These are phyloP conservation scores for Phaeoacremonium minimum DNA, from an alignment of 2,329 filamentous ascomycete genomes.

Conservation along the genomic window DNA sequence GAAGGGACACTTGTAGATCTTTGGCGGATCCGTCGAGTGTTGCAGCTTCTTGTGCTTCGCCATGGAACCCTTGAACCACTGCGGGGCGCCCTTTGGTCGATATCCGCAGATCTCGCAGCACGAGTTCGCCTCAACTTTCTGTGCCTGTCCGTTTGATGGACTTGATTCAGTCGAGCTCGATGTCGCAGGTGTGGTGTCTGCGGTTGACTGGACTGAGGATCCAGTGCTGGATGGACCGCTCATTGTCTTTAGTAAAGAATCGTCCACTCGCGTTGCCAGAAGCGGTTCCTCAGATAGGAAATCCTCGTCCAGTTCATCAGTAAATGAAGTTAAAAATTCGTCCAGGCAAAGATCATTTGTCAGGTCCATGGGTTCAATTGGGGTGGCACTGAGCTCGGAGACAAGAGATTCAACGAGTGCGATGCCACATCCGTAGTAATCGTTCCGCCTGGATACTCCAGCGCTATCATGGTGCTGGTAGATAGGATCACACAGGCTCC, in stretches of 20 bases:
- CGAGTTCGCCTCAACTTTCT: conserved; percentile 33
- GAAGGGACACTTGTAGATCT: conserved; percentile 48
- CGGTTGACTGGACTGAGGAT: background rate
- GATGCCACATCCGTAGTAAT: conserved; percentile 37
- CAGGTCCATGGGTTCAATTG: background rate
- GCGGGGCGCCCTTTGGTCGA: conserved; percentile 50
- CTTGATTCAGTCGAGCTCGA: background rate
- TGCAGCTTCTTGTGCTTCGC: conserved; percentile 53
- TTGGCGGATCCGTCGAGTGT: conserved; percentile 42
- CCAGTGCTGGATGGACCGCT: background rate
- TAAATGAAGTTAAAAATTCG: conserved; percentile 11
- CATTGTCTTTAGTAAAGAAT: no score
- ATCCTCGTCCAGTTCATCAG: background rate
- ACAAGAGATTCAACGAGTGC: conserved; percentile 35
- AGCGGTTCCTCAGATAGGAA: background rate
- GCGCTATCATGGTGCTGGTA: conserved; percentile 27
- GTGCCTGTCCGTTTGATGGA: background rate
- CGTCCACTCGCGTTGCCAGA: no score
- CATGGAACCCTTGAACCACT: conserved; percentile 56
- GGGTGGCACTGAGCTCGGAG: conserved; percentile 14
- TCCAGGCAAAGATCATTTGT: conserved; percentile 13
- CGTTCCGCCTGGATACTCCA: conserved; percentile 24
- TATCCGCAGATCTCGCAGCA: conserved; percentile 51
- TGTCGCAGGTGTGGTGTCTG: background rate
- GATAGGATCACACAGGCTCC: conserved; percentile 35